Evolutionary conservation across 2,329 filamentous ascomycete species (phyloP), one percentile per base, ranked within the genome.

Genomic region (Trichoderma semiorbis): DNA sequence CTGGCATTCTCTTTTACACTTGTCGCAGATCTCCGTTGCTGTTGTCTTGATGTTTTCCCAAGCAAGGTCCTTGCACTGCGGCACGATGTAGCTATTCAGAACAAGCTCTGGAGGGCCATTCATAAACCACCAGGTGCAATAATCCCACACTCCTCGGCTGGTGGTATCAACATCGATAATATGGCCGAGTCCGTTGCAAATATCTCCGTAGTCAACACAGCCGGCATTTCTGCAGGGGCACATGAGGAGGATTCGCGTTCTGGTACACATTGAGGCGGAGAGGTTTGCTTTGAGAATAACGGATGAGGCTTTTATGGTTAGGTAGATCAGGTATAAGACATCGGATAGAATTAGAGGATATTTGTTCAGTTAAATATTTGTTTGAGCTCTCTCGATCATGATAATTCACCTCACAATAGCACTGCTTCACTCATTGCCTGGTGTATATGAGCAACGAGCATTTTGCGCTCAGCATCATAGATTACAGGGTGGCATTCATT

Each of bases 51-150:
- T 70, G 16, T 73, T 76, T 26, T 74, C 69, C 76, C 76, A 78
- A 21, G 32, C 63, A 62, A 78, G 77, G 10, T 74, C 61, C 47
- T 70, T 58, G 28, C 76, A 78, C n/a, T 70, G 75, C 34, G 76
- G 76, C 36, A 76, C 76, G 39, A 78, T 62, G 21, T 75, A 77
- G 21, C 76, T 74, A 63, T 77, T 78, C 36, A 78, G 71, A 5
- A 78, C 76, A 21, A 77, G 75, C n/a, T 78, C 75, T 34, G 76
- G 72, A 1, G 76, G 76, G 7, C 76, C 76, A 32, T 78, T 74
- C 24, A 70, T 61, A 55, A 78, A 73, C 76, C 76, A 78, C 76
- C 76, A 77, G 16, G 75, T 72, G 70, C 76, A 78, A 6, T 77
- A 77, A 3, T 77, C 73, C 76, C 76, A 78, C 5, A 72, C 72